phyloP scores from a whole-genome alignment of 2,329 filamentous ascomycete genomes.

The Verticillium albo-atrum region DNA sequence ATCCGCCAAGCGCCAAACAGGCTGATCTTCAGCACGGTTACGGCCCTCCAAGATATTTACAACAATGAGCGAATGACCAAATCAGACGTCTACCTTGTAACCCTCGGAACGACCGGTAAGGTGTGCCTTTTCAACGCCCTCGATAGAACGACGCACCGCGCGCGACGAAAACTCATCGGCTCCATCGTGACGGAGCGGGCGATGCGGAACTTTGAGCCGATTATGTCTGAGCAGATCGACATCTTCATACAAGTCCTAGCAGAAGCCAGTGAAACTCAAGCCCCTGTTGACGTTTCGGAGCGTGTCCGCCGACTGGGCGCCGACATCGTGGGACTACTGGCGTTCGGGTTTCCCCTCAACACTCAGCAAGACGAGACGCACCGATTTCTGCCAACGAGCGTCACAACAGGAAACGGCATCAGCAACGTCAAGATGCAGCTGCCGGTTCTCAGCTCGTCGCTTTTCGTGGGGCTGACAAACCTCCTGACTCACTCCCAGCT shows the following conservation, averaged over 20 bases:
- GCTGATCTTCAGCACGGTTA: too few species aligned
- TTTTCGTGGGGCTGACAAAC: neutral
- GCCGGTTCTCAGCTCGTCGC: neutral
- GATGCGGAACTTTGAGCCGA: constrained; percentile 9
- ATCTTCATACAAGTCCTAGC: constrained; percentile 4
- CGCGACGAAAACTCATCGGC: constrained; percentile 3
- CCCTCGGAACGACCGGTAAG: too few species aligned
- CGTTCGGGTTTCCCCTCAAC: constrained; percentile 5
- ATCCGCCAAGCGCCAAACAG: too few species aligned
- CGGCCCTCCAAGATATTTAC: too few species aligned
- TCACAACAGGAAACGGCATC: constrained; percentile 1
- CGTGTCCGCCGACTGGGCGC: neutral
- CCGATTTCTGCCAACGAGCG: neutral
- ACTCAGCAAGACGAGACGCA: constrained; percentile 2
- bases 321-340: constrained; percentile 3
- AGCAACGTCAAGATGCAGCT: constrained; percentile 6
- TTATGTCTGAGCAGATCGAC: constrained; percentile 5
- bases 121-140: constrained; percentile 1
- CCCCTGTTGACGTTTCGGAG: neutral
- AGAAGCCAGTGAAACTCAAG: neutral
- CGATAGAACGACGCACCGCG: constrained; percentile 2
- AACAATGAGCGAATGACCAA: too few species aligned
- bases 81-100: too few species aligned
- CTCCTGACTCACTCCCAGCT: neutral
- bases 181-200: constrained; percentile 2